Percentiles rank a stretch among this genome's conserved stretches.
Conservation (phyloP, 2,329 filamentous ascomycete species). For the Penicillium freii region DNA sequence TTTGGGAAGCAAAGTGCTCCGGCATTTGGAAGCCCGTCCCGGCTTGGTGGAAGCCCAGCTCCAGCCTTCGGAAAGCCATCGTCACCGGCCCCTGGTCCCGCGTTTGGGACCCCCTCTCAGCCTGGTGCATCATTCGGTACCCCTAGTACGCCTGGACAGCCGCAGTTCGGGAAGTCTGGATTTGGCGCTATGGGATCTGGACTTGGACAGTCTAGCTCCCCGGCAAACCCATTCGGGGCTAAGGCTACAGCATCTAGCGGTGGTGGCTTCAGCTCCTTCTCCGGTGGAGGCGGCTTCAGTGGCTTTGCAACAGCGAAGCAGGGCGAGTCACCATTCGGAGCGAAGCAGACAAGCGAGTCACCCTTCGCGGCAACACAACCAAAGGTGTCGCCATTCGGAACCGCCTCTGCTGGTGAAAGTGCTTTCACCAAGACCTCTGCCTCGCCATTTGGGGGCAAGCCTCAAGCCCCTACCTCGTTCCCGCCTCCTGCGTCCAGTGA, state of each 20-base stretch:
- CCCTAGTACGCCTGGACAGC: slow-evolving; percentile 33
- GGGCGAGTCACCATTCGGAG: slow-evolving; percentile 19
- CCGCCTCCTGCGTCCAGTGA: slow-evolving; percentile 26
- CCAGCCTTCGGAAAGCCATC: slow-evolving; percentile 33
- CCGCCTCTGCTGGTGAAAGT: slow-evolving; percentile 3
- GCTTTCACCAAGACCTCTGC: slow-evolving; percentile 17
- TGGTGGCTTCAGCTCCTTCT: slow-evolving; percentile 31
- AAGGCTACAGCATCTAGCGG: slow-evolving; percentile 21
- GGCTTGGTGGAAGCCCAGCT: slow-evolving; percentile 24
- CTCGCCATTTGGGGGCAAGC: slow-evolving; percentile 33
- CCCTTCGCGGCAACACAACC: neutral
- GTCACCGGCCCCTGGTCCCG: slow-evolving; percentile 27
- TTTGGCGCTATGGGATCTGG: slow-evolving; percentile 27
- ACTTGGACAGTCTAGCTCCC: slow-evolving; percentile 35
- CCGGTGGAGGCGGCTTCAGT: slow-evolving; percentile 23
- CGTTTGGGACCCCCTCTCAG: slow-evolving; percentile 38
- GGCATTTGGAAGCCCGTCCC: slow-evolving; percentile 31
- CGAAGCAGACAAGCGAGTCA: slow-evolving; percentile 16
- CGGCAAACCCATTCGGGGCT: slow-evolving; percentile 28
- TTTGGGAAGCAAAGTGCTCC: slow-evolving; percentile 31
- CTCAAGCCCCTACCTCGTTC: slow-evolving; percentile 29
- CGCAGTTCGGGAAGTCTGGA: slow-evolving; percentile 37
- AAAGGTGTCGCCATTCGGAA: slow-evolving; percentile 4
- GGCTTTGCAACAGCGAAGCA: slow-evolving; percentile 29
- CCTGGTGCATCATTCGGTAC: slow-evolving; percentile 35